A percentile compares a stretch with the other conserved stretches of the same genome.
These are phyloP conservation scores for Torulaspora pretoriensis DNA, from an alignment of 1,139 yeast genomes.

Conservation along the genomic window DNA sequence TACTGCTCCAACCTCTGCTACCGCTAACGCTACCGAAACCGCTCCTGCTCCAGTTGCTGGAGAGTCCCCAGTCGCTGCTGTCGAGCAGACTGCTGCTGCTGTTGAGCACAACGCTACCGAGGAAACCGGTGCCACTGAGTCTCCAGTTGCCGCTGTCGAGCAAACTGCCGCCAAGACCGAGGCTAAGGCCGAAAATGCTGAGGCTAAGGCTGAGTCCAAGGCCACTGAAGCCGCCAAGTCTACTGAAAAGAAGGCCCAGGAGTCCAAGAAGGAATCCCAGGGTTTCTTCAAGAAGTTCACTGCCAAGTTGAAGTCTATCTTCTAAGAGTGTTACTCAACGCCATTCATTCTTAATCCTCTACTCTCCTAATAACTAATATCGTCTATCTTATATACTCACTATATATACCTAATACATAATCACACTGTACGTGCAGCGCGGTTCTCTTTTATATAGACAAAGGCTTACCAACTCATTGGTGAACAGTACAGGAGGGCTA, in stretches of 20 bases:
- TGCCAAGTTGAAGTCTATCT: slow-evolving; percentile 23
- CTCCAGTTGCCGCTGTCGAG: slow-evolving; percentile 4
- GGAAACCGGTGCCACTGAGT: slow-evolving; percentile 12
- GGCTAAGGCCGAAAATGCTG: slow-evolving; percentile 1
- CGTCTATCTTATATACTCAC: background rate
- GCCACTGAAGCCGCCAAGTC: slow-evolving; percentile 18
- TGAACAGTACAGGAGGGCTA: background rate
- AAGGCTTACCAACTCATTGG: background rate
- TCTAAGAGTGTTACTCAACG: slow-evolving; percentile 9
- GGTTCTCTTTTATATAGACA: background rate
- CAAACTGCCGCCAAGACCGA: slow-evolving; percentile 9
- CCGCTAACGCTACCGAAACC: slow-evolving; percentile 15
- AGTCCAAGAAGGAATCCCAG: slow-evolving; percentile 14
- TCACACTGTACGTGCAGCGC: slow-evolving; percentile 1
- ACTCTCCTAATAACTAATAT: slow-evolving; percentile 7
- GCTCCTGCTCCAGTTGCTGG: slow-evolving; percentile 1
- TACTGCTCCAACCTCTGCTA: slow-evolving; percentile 2
- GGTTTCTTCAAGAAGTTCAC: slow-evolving; percentile 18
- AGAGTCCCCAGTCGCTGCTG: slow-evolving; percentile 4
- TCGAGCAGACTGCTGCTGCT: slow-evolving; percentile 5
- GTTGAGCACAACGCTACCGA: background rate
- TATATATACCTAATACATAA: slow-evolving; percentile 4
- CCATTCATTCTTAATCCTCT: background rate
- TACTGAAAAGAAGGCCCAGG: slow-evolving; percentile 11
- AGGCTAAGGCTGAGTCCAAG: slow-evolving; percentile 20